Evolutionary conservation across 1,284 basidiomycete species (phyloP).

Genomic region (Pseudozyma flocculosa): DNA sequence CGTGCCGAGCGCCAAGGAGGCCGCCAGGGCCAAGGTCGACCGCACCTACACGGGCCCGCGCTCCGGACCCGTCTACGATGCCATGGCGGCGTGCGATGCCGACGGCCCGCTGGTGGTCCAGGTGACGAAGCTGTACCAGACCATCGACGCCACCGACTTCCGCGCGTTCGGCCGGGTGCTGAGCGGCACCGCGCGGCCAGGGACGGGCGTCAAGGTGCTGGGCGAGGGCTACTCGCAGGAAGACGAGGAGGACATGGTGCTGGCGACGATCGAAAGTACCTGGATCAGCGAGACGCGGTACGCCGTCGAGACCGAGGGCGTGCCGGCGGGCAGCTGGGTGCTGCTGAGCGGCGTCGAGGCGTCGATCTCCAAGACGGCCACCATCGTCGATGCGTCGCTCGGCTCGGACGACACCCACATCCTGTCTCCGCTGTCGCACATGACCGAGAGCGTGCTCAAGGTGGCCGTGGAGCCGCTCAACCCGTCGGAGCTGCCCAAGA

Average conservation of each 20-base stretch:
- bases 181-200: constrained; percentile 82
- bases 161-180: constrained; percentile 91
- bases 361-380: constrained; percentile 93
- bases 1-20: constrained; percentile 79
- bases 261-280: constrained; percentile 78
- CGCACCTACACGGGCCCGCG: constrained; percentile 36
- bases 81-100: constrained; percentile 80
- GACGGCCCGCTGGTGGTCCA: constrained; percentile 89
- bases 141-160: constrained; percentile 92
- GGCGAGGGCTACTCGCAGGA: constrained; percentile 96
- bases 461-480: constrained; percentile 97
- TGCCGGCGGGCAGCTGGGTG: constrained; percentile 88
- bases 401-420: constrained; percentile 78
- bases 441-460: constrained; percentile 96
- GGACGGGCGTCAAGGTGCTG: constrained; percentile 86
- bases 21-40: constrained; percentile 70
- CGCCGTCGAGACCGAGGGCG: constrained; percentile 80
- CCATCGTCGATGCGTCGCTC: constrained; percentile 62
- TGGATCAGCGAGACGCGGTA: constrained; percentile 93
- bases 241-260: constrained; percentile 97
- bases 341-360: constrained; percentile 89
- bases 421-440: constrained; percentile 90
- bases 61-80: constrained; percentile 60
- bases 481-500: constrained; percentile 96
- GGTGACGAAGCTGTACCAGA: constrained; percentile 89